Percentiles rank a stretch among this genome's conserved stretches.
phyloP scores from a whole-genome alignment of 768 basidiomycete species.

The Daedaleopsis sinensis region DNA sequence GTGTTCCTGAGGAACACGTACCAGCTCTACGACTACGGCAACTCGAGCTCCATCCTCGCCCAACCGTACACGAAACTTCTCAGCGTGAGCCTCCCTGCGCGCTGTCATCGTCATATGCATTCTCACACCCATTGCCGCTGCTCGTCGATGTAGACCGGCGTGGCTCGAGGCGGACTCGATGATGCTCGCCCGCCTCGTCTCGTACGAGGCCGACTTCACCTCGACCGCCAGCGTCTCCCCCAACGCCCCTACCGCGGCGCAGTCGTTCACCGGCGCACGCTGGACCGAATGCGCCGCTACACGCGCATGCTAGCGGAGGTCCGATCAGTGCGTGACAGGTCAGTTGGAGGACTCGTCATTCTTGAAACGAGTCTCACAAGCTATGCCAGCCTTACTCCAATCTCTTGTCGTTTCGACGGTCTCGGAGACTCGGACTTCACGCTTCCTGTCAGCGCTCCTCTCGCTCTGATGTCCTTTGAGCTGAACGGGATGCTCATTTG shows the following conservation, averaged over 20 bases:
- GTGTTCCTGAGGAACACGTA: slow-evolving; percentile 26
- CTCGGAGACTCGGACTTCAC: too few relatives aligned
- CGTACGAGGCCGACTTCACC: neutral
- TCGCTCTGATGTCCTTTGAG: too few relatives aligned
- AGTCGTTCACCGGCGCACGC: neutral
- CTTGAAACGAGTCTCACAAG: too few relatives aligned
- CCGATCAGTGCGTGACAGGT: too few relatives aligned
- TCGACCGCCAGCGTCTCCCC: neutral
- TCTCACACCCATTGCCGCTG: too few relatives aligned
- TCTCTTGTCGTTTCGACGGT: too few relatives aligned
- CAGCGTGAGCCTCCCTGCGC: slow-evolving; percentile 9
- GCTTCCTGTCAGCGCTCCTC: too few relatives aligned
- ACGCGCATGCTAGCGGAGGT: too few relatives aligned
- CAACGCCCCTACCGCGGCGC: neutral
- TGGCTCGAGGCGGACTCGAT: slow-evolving; percentile 9
- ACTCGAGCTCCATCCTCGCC: neutral
- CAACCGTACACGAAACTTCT: slow-evolving; percentile 19
- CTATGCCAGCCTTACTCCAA: too few relatives aligned
- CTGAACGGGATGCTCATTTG: too few relatives aligned
- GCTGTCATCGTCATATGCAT: too few relatives aligned
- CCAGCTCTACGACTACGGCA: slow-evolving; percentile 23
- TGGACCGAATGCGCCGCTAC: neutral
- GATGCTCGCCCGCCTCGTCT: neutral
- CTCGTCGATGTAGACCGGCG: neutral
- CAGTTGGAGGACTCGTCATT: too few relatives aligned